These are phyloP conservation scores for Ceratocystis alfenasii DNA, from an alignment of 2,329 filamentous ascomycete genomes.

Conservation along the genomic window DNA sequence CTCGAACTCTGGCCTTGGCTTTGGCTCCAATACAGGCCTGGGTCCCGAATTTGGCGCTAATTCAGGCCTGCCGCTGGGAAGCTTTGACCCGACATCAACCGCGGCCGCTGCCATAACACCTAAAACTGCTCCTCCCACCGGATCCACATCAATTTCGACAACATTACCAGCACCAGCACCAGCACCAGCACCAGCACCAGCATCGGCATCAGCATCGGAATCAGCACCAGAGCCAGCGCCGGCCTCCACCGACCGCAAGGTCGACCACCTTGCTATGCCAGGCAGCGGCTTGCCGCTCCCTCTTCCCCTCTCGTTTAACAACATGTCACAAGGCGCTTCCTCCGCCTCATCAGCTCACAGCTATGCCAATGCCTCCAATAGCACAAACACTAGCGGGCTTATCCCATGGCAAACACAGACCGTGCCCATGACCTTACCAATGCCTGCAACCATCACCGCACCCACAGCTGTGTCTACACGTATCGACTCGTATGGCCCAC, in stretches of 20 bases:
- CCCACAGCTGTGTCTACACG: not conserved
- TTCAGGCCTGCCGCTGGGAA: not conserved
- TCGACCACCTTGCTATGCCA: slow-evolving; percentile 21
- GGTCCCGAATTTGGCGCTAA: not conserved
- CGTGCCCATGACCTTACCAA: not conserved
- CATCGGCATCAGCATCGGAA: not conserved
- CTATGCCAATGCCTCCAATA: not conserved
- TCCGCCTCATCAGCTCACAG: slow-evolving; percentile 6
- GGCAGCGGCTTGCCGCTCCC: slow-evolving; percentile 18
- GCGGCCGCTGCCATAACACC: not conserved
- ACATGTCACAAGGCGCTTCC: slow-evolving; percentile 13
- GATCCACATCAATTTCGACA: not conserved
- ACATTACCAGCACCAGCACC: too few species aligned
- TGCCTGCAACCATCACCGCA: not conserved
- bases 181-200: not conserved
- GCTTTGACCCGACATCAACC: not conserved
- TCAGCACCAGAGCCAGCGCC: not conserved
- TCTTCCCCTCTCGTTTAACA: not conserved
- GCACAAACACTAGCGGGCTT: slow-evolving; percentile 1
- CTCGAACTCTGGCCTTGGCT: not conserved
- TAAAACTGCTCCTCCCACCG: not conserved
- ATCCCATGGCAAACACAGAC: slow-evolving; percentile 12
- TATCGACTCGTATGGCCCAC: slow-evolving; percentile 16
- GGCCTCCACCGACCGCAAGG: slow-evolving; percentile 11
- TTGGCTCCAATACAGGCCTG: not conserved